Evolutionary conservation across 345 rosid species (phyloP).

Genomic region (Salix arbutifolia): DNA sequence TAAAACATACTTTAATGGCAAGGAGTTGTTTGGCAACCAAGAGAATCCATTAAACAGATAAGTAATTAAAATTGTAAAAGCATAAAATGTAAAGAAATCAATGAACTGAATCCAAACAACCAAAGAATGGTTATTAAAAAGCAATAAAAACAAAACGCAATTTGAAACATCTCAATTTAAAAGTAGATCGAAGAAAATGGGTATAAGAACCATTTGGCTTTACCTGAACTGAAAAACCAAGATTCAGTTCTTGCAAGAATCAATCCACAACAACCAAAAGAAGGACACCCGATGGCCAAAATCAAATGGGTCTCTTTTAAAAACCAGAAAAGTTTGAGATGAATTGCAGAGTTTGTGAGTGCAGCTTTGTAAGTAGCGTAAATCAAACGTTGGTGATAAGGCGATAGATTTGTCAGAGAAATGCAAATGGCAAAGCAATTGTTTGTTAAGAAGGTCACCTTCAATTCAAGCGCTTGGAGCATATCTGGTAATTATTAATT

Average conservation of each 20-base stretch:
- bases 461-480: neutral
- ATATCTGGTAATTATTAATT: neutral
- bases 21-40: neutral
- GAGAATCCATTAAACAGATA: neutral
- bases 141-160: neutral
- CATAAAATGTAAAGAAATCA: neutral
- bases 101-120: neutral
- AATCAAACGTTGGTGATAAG: neutral
- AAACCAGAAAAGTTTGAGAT: neutral
- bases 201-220: conserved; percentile 12
- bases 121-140: neutral
- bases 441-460: neutral
- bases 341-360: neutral
- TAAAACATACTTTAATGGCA: neutral
- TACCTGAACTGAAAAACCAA: conserved; percentile 29
- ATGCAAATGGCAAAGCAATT: neutral
- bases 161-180: neutral
- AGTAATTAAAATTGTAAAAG: neutral
- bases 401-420: neutral
- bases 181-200: conserved; percentile 25
- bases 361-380: neutral
- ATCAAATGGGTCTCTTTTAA: conserved; percentile 7
- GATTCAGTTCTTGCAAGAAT: conserved; percentile 14
- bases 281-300: conserved; percentile 18
- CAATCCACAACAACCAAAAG: conserved; percentile 17